Evolutionary conservation across 345 rosid species (phyloP).

Genomic region (Camelina laxa): DNA sequence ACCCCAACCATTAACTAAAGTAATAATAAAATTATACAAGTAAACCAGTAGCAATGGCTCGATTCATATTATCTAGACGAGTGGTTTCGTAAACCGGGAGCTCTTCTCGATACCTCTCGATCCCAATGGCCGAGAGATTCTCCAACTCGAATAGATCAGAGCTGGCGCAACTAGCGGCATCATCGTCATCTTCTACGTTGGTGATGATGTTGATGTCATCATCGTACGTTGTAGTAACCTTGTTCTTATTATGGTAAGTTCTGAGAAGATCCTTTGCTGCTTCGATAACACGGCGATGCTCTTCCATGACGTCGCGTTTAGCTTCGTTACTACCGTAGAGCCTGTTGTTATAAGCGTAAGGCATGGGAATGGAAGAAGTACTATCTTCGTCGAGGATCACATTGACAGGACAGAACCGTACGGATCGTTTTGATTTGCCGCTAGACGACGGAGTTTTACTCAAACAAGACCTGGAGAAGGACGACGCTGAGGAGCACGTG

Average conservation of each 20-base stretch:
- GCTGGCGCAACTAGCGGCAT: constrained; percentile 82
- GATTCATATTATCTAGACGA: constrained; percentile 63
- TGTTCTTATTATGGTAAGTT: constrained; percentile 61
- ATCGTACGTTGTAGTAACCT: constrained; percentile 46
- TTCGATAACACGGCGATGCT: constrained; percentile 64
- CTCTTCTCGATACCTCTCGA: constrained; percentile 76
- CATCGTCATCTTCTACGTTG: constrained; percentile 43
- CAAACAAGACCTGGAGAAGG: constrained; percentile 84
- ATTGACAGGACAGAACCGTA: constrained; percentile 77
- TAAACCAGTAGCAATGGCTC: constrained; percentile 73
- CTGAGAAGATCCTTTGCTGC: constrained; percentile 70
- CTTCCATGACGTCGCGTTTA: constrained; percentile 44
- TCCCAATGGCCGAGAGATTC: constrained; percentile 77
- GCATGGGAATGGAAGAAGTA: constrained; percentile 40
- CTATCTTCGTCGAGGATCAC: constrained; percentile 74
- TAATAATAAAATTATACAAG: constrained; percentile 52
- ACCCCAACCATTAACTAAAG: constrained; percentile 57
- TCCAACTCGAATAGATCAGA: constrained; percentile 95
- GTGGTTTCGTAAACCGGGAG: constrained; percentile 96
- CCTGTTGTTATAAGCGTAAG: constrained; percentile 54
- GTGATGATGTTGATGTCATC: constrained; percentile 37
- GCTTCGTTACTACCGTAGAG: constrained; percentile 32
- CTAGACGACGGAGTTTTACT: constrained; percentile 63
- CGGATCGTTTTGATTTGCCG: constrained; percentile 63
- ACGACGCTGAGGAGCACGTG: constrained; percentile 77